phyloP scores from a whole-genome alignment of 2,329 filamentous ascomycete genomes.

The Chaetothyriales sp. region DNA sequence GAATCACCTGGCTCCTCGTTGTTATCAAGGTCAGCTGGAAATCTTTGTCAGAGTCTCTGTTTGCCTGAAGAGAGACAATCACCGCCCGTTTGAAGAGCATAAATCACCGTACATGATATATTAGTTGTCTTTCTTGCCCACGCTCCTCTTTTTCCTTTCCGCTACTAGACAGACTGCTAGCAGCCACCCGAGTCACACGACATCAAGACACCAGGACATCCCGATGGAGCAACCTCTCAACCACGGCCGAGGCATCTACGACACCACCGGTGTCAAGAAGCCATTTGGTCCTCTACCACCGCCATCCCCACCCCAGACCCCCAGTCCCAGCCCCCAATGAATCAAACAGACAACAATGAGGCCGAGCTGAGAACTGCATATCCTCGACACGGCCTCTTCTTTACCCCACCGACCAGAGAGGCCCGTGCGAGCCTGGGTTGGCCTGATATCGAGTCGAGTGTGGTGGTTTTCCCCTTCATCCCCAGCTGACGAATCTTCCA shows the following conservation, averaged over 20 bases:
- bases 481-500: neutral
- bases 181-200: neutral
- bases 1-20: neutral
- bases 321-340: neutral
- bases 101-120: too few species aligned
- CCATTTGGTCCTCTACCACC: constrained; percentile 15
- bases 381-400: neutral
- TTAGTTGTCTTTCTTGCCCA: too few species aligned
- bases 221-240: constrained; percentile 11
- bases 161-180: too few species aligned
- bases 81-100: too few species aligned
- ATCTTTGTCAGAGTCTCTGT: too few species aligned
- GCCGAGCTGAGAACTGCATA: neutral
- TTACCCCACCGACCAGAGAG: neutral
- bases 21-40: too few species aligned
- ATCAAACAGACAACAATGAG: neutral
- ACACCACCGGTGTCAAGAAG: constrained; percentile 15
- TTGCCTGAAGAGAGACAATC: too few species aligned
- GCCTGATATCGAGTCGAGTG: neutral
- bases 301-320: constrained; percentile 3
- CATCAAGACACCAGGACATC: neutral
- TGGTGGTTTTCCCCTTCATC: neutral
- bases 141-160: too few species aligned
- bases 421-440: neutral
- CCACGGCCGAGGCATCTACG: constrained; percentile 16